Conservation (phyloP, 441 rosid species). For the Euphorbia schlechtendalii region DNA sequence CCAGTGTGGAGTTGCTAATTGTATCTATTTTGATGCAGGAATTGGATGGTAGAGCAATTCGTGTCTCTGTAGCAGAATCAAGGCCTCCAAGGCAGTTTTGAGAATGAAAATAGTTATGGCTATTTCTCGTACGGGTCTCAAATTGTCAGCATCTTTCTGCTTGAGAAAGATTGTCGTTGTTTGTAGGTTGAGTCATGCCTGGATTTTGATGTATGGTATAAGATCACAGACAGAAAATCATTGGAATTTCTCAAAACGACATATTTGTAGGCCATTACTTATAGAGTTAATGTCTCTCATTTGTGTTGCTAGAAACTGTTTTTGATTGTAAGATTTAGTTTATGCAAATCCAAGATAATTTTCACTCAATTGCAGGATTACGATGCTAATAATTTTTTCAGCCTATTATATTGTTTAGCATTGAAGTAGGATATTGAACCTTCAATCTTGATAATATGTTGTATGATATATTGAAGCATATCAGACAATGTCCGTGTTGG, state of each 20-base stretch:
- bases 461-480: too few relatives aligned
- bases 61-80: constrained; percentile 81
- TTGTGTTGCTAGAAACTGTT: neutral
- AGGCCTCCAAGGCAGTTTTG: constrained; percentile 84
- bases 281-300: constrained; percentile 13
- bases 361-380: neutral
- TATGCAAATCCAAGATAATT: constrained; percentile 9
- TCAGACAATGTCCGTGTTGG: too few relatives aligned
- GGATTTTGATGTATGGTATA: neutral
- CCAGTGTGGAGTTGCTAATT: neutral
- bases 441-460: too few relatives aligned
- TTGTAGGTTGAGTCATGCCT: constrained; percentile 7
- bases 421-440: too few relatives aligned
- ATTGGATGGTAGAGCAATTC: constrained; percentile 77
- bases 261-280: constrained; percentile 13
- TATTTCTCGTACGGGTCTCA: too few relatives aligned
- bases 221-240: too few relatives aligned
- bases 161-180: constrained; percentile 7
- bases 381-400: neutral
- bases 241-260: constrained; percentile 12
- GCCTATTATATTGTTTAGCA: neutral
- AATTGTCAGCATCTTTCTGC: too few relatives aligned
- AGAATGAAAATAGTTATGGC: constrained; percentile 22
- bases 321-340: constrained; percentile 12
- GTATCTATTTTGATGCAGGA: constrained; percentile 45